A percentile compares a stretch with the other conserved stretches of the same genome.
phyloP scores from a whole-genome alignment of 2,329 filamentous ascomycete genomes.

The Parafenestella ontariensis region DNA sequence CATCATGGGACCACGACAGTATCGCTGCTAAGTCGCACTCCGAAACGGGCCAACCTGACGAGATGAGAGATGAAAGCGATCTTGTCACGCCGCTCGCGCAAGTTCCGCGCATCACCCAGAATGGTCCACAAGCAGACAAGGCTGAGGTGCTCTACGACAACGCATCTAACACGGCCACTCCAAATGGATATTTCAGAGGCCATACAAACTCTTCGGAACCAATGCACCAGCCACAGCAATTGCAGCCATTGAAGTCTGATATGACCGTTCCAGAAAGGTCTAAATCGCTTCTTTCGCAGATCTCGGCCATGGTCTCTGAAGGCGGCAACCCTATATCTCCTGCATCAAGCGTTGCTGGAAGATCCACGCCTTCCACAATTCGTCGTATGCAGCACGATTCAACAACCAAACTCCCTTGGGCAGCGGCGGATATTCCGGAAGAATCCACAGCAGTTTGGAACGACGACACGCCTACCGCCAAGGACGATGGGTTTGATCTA shows the following conservation, averaged over 20 bases:
- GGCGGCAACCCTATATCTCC: slow-evolving; percentile 39
- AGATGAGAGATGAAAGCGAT: slow-evolving; percentile 35
- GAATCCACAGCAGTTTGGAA: slow-evolving; percentile 23
- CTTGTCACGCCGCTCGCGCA: slow-evolving; percentile 37
- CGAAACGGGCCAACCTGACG: slow-evolving; percentile 30
- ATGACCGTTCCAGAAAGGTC: slow-evolving; percentile 36
- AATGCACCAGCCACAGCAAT: slow-evolving; percentile 19
- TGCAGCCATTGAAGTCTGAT: slow-evolving; percentile 14
- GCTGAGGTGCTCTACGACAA: slow-evolving; percentile 20
- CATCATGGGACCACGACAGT: slow-evolving; percentile 43
- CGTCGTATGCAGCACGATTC: slow-evolving; percentile 34
- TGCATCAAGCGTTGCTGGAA: slow-evolving; percentile 32
- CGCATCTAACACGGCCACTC: slow-evolving; percentile 8
- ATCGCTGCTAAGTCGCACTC: slow-evolving; percentile 31
- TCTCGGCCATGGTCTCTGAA: slow-evolving; percentile 46
- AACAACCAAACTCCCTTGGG: slow-evolving; percentile 23
- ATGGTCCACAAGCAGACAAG: slow-evolving; percentile 21
- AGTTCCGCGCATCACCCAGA: slow-evolving; percentile 26
- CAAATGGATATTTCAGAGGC: slow-evolving; percentile 20
- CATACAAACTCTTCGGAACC: slow-evolving; percentile 15
- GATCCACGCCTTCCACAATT: slow-evolving; percentile 41
- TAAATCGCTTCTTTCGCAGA: slow-evolving; percentile 45
- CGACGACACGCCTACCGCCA: slow-evolving; percentile 22
- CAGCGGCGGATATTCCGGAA: slow-evolving; percentile 33
- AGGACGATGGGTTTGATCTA: slow-evolving; percentile 43